Evolutionary conservation across 192 early-diverging fungal genomes (phyloP).

Genomic region (Coemansia guatemalensis): DNA sequence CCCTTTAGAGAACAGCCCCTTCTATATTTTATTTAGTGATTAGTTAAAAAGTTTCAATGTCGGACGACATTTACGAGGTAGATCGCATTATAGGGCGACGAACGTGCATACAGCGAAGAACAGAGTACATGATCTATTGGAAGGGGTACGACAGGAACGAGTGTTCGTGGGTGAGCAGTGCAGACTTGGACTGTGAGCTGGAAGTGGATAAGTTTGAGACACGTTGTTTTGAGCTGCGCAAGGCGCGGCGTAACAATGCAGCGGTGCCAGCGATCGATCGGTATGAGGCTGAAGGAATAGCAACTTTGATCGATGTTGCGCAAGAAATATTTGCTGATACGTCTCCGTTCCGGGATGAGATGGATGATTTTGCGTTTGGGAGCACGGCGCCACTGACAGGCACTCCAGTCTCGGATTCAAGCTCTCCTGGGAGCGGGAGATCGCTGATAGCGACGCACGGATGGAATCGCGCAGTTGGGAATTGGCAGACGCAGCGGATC

Average conservation of each 20-base stretch:
- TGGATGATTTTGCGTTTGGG: slow-evolving; percentile 33
- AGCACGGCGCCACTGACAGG: neutral
- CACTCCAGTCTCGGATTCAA: neutral
- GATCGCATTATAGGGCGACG: slow-evolving; percentile 44
- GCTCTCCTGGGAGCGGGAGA: neutral
- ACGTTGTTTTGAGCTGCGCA: slow-evolving; percentile 20
- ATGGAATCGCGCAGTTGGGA: slow-evolving; percentile 12
- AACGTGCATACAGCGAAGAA: slow-evolving; percentile 15
- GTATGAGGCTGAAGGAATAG: slow-evolving; percentile 37
- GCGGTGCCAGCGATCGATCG: slow-evolving; percentile 6
- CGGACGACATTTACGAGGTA: slow-evolving; percentile 25
- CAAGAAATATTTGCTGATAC: slow-evolving; percentile 3
- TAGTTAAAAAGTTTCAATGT: no score
- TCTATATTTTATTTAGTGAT: no score
- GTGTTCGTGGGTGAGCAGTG: slow-evolving; percentile 17
- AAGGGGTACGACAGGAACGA: slow-evolving; percentile 18
- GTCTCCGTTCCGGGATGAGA: slow-evolving; percentile 15
- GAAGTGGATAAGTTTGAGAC: slow-evolving; percentile 32
- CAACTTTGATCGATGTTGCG: slow-evolving; percentile 33
- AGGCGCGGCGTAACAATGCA: neutral
- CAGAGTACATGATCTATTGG: slow-evolving; percentile 38
- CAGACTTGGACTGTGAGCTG: slow-evolving; percentile 6
- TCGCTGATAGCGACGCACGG: slow-evolving; percentile 21
- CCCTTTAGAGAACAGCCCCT: no score
- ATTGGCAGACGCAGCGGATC: slow-evolving; percentile 5